Conservation (phyloP, 805 yeast species). For the Brettanomyces anomalus region DNA sequence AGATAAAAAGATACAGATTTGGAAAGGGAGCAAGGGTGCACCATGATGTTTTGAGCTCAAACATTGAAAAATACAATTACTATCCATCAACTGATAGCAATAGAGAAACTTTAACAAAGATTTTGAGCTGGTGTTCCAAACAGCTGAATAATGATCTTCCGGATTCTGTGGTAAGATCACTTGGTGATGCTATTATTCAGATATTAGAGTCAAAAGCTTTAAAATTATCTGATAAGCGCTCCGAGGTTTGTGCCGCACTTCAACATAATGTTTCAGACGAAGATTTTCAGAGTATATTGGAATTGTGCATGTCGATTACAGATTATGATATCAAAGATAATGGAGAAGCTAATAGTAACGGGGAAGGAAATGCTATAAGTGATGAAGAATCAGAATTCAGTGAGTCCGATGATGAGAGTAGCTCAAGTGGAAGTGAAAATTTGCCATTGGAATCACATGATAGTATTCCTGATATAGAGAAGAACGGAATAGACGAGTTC, state of each 20-base stretch:
- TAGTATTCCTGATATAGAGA: slow-evolving; percentile 11
- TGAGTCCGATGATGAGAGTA: slow-evolving; percentile 23
- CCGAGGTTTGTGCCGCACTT: slow-evolving; percentile 44
- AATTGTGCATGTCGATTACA: slow-evolving; percentile 36
- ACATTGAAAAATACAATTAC: slow-evolving; percentile 46
- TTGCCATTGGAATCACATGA: slow-evolving; percentile 23
- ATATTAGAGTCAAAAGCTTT: slow-evolving; percentile 38
- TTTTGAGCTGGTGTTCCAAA: slow-evolving; percentile 51
- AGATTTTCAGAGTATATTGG: slow-evolving; percentile 36
- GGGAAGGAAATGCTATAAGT: slow-evolving; percentile 19
- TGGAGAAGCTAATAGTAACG: slow-evolving; percentile 26
- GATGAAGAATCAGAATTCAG: slow-evolving; percentile 36
- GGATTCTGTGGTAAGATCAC: slow-evolving; percentile 61
- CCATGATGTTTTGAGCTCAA: neutral
- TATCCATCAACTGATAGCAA: slow-evolving; percentile 52
- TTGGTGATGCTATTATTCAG: slow-evolving; percentile 58
- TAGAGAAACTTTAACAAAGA: slow-evolving; percentile 39
- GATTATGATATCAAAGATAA: slow-evolving; percentile 31
- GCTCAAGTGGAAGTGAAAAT: slow-evolving; percentile 19
- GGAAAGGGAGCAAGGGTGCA: neutral
- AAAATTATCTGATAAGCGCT: slow-evolving; percentile 35
- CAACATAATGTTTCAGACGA: slow-evolving; percentile 31
- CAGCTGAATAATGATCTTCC: slow-evolving; percentile 64
- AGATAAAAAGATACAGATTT: slow-evolving; percentile 1
- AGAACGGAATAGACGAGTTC: neutral